These are phyloP conservation scores for Russula olivacea DNA, from an alignment of 768 basidiomycete genomes.

Conservation along the genomic window DNA sequence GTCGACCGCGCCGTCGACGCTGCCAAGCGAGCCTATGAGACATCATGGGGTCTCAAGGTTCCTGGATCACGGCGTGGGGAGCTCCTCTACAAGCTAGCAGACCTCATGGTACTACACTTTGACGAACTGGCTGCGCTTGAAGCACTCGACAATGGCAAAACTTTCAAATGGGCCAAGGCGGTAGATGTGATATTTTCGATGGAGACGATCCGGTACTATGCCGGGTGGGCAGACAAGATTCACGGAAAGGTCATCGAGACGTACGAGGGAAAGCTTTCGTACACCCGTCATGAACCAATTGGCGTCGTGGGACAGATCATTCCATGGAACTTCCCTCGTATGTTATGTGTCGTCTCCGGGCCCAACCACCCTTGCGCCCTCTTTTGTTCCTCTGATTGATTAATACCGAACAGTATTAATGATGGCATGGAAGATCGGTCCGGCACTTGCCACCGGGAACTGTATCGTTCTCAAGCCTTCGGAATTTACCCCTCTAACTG, in stretches of 20 bases:
- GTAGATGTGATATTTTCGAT: constrained; percentile 47
- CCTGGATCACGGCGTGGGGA: constrained; percentile 48
- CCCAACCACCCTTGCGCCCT: background rate
- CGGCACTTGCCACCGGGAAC: constrained; percentile 60
- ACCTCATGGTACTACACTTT: constrained; percentile 53
- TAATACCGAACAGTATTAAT: constrained; percentile 38
- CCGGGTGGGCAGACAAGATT: constrained; percentile 87
- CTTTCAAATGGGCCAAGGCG: constrained; percentile 42
- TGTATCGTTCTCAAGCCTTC: constrained; percentile 59
- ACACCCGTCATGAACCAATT: constrained; percentile 58
- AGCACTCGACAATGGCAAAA: constrained; percentile 63
- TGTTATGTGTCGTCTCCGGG: constrained; percentile 25
- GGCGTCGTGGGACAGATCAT: constrained; percentile 55
- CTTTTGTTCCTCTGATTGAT: background rate
- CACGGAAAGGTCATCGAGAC: constrained; percentile 70
- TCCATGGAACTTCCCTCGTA: constrained; percentile 60
- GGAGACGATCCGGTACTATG: constrained; percentile 66
- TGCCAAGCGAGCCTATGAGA: constrained; percentile 58
- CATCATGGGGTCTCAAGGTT: constrained; percentile 60
- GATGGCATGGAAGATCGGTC: constrained; percentile 56
- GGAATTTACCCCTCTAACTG: constrained; percentile 57
- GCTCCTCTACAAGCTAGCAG: constrained; percentile 57
- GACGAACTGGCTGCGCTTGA: constrained; percentile 72
- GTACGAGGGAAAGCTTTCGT: constrained; percentile 43
- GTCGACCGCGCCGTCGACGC: constrained; percentile 70